phyloP scores from a whole-genome alignment of 2,329 filamentous ascomycete genomes.

The Aspergillus luchuensis region DNA sequence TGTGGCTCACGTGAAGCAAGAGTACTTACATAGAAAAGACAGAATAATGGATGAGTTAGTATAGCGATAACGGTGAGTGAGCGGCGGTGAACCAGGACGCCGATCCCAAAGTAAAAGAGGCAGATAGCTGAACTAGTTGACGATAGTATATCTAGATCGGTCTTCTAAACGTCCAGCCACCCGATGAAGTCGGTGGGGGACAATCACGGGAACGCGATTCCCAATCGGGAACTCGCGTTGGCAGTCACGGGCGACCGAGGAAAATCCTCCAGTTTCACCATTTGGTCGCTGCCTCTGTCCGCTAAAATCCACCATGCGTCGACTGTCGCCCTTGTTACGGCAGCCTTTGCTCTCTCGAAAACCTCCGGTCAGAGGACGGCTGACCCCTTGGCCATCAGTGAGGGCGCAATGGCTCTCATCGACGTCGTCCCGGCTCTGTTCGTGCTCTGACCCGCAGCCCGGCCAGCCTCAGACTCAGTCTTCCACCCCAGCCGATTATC shows the following conservation, averaged over 20 bases:
- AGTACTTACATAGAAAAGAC: background rate
- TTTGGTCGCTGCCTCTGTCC: background rate
- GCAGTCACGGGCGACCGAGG: constrained; percentile 16
- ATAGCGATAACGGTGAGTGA: background rate
- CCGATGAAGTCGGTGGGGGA: constrained; percentile 18
- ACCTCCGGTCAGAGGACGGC: background rate
- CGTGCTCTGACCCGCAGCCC: constrained; percentile 30
- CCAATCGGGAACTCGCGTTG: constrained; percentile 17
- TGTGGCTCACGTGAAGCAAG: background rate
- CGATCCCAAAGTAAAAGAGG: background rate
- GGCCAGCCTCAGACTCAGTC: constrained; percentile 26
- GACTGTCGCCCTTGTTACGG: constrained; percentile 18
- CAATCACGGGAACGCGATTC: constrained; percentile 22
- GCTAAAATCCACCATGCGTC: constrained; percentile 20
- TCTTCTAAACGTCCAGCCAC: constrained; percentile 1
- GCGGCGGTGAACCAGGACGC: background rate
- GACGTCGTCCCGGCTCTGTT: constrained; percentile 28
- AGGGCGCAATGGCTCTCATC: constrained; percentile 28
- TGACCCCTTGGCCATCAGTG: background rate
- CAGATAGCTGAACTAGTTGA: background rate
- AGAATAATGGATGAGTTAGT: no score
- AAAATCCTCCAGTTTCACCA: constrained; percentile 7
- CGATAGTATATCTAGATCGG: constrained; percentile 6
- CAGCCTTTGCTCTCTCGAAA: constrained; percentile 8
- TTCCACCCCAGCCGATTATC: constrained; percentile 51